phyloP scores from a whole-genome alignment of 768 basidiomycete species.

The Myochromella boudieri region DNA sequence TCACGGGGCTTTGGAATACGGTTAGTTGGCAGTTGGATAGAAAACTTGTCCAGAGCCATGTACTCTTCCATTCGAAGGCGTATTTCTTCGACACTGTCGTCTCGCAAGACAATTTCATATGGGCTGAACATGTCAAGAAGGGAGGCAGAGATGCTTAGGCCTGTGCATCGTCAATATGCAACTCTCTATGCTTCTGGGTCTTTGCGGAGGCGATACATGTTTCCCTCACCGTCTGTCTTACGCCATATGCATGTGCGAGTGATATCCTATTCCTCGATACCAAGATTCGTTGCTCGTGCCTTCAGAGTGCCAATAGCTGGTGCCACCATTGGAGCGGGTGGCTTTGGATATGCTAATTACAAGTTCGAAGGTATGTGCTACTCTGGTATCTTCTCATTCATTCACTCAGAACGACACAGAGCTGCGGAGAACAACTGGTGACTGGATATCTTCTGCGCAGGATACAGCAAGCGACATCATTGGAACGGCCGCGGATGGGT shows the following conservation, averaged over 20 bases:
- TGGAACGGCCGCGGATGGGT: conserved; percentile 67
- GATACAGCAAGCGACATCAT: conserved; percentile 72
- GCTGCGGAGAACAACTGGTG: conserved; percentile 65
- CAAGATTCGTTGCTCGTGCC: conserved; percentile 83
- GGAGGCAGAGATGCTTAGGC: conserved; percentile 31
- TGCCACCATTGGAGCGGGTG: conserved; percentile 86
- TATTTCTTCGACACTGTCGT: conserved; percentile 13
- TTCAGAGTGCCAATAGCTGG: conserved; percentile 89
- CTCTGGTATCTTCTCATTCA: conserved; percentile 25
- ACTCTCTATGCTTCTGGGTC: conserved; percentile 57
- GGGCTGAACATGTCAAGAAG: conserved; percentile 46
- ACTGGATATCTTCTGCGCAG: conserved; percentile 63
- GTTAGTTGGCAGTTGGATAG: too few species aligned
- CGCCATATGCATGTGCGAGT: conserved; percentile 74
- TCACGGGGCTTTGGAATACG: too few species aligned
- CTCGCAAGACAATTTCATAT: conserved; percentile 53
- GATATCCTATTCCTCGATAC: conserved; percentile 85
- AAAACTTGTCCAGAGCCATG: conserved; percentile 14
- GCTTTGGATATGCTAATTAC: conserved; percentile 93
- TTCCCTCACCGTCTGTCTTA: conserved; percentile 39
- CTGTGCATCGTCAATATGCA: conserved; percentile 56
- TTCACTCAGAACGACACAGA: too few species aligned
- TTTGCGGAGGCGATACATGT: conserved; percentile 48
- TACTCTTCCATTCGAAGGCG: conserved; percentile 18
- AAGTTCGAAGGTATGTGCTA: conserved; percentile 98